Base-by-base conservation (phyloP, 768 basidiomycete genomes). In the Lactarius quietus region DNA sequence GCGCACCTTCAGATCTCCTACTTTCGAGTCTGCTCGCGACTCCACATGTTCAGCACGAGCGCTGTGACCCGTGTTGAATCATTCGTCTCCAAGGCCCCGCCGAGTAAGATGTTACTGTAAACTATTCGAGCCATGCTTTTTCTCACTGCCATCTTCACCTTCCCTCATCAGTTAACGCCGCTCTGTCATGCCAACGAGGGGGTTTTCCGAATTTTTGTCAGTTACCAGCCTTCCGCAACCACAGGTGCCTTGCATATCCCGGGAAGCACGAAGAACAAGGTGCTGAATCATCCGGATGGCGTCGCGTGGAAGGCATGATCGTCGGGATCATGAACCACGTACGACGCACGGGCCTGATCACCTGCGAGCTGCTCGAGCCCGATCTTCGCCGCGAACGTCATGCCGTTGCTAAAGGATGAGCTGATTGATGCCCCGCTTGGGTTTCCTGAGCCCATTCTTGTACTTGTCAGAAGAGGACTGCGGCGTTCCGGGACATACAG, bases 201-300 rank as follows among this genome's bases (percentile, higher is more conserved):
- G n/a, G n/a, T n/a, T n/a, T n/a, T n/a, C n/a, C n/a, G n/a, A n/a
- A n/a, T n/a, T n/a, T n/a, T n/a, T n/a, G n/a, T n/a, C n/a, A n/a
- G n/a, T 35, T 9, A 9, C 71, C 82, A 82, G 71, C 63, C 75
- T 36, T 59, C 67, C 53, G 79, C 75, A 1, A 80, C 83, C 10
- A 64, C 57, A 1, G 58, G 63, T 1, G 83, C 78, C 74, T 72
- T 83, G 64, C 69, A 29, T 65, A 66, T 29, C 69, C 9, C 79
- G 61, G 74, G 73, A 54, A 66, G 52, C 64, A 72, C 72, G 7
- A 71, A 73, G 66, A 51, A 55, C 1, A 77, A 29, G n/a, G n/a
- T 65, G 69, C 45, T 79, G 75, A 68, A 73, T 70, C 67, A 58
- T 54, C 51, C 73, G 58, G 71, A 80, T 83, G 57, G 72, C 80